phyloP scores from a whole-genome alignment of 2,329 filamentous ascomycete species.

The Neurospora sp. region DNA sequence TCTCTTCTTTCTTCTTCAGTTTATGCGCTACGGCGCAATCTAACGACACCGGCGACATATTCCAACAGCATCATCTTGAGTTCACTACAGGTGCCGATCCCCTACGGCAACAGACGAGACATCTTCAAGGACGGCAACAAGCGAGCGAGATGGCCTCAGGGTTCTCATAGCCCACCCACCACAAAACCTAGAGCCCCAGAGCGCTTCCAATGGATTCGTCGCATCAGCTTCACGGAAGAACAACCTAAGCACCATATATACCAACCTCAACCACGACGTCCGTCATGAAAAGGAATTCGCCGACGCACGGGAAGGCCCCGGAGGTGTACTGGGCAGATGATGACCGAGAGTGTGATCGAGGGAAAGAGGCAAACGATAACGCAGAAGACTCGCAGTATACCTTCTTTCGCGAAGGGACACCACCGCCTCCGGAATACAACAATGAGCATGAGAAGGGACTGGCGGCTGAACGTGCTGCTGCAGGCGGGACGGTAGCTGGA shows the following conservation, averaged over 20 bases:
- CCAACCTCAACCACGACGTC: not conserved
- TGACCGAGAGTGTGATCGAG: conserved; percentile 10
- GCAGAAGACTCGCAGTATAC: conserved; percentile 24
- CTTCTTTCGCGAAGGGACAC: conserved; percentile 31
- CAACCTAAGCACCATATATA: conserved; percentile 6
- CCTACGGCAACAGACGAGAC: not conserved
- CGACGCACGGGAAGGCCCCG: conserved; percentile 7
- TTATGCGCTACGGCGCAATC: conserved; percentile 10
- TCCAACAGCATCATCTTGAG: not conserved
- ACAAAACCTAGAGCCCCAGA: not conserved
- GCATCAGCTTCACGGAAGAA: conserved; percentile 10
- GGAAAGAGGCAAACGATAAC: conserved; percentile 14
- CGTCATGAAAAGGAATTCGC: not conserved
- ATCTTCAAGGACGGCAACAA: not conserved
- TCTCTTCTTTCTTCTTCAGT: not conserved
- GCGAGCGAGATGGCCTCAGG: conserved; percentile 11
- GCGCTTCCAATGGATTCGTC: conserved; percentile 8
- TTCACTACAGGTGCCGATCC: not conserved
- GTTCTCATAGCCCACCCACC: conserved; percentile 6
- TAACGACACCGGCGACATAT: not conserved
- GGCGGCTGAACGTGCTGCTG: conserved; percentile 15
- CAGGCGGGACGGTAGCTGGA: conserved; percentile 12
- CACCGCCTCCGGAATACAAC: conserved; percentile 20
- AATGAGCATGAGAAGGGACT: conserved; percentile 11
- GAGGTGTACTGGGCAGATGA: conserved; percentile 22